Base-by-base conservation (phyloP, 108 stramenopile species). In the Schizochytrium sp. region DNA sequence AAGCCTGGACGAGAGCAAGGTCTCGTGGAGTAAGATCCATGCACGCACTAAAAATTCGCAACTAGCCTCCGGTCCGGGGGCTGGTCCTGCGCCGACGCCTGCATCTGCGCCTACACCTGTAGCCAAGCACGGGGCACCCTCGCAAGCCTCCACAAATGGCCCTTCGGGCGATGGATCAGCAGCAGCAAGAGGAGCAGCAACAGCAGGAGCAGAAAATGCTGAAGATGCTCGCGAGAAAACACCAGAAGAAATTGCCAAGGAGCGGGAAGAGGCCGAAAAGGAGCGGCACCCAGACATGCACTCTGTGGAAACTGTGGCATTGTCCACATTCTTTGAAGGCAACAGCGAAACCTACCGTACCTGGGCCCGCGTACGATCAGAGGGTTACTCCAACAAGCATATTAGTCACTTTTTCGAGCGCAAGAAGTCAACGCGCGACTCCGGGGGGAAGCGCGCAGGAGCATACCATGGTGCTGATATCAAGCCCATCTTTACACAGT, bases 241-340 rank as follows among this genome's bases (percentile, higher is more conserved):
- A 6, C 18, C 48, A 21, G 76, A 47, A 23, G 48, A 83, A 23
- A 23, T 23, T 8, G 63, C 63, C 63, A 83, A 83, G 51, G 76
- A 83, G 51, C 76, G 76, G 16, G 76, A 83, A 45, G 76, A 83
- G 51, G 76, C 76, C 19, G 76, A 83, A 23, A 83, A 83, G 48
- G 45, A 53, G 76, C 6, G 76, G 51, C 76, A 83, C 23, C 76
- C 76, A 6, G 76, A 83, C 76, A 83, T 83, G 76, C 45, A 53
- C 76, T 83, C 76, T 53, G 76, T 25, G 76, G 76, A 83, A 1
- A 83, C 76, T 8, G 76, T 83, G 51, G 76, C 76, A 6, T 45
- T 83, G 19, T 53, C 45, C 16, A 6, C 44, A 12, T 83, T 83
- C 4, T 83, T 53, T 3, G 51, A 47, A 23, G 76, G 6, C 14